Evolutionary conservation across 768 basidiomycete species (phyloP).

Genomic region (Lactarius psammicola): DNA sequence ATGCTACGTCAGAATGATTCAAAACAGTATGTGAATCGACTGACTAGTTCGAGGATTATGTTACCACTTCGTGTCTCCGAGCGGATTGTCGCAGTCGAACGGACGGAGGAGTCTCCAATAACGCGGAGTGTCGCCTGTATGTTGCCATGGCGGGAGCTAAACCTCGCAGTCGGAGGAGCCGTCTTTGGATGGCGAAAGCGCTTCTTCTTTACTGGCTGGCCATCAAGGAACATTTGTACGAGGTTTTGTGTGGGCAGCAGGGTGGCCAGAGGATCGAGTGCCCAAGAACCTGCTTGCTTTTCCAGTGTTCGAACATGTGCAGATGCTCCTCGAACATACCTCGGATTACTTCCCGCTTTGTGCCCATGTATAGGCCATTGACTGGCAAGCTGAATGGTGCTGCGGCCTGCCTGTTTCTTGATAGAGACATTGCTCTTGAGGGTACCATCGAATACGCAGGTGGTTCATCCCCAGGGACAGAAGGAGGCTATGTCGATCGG

Average conservation of each 20-base stretch:
- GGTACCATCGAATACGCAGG: constrained; percentile 13
- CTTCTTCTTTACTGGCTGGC: background rate
- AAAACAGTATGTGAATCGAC: background rate
- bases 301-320: background rate
- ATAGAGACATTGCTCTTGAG: background rate
- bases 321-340: constrained; percentile 10
- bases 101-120: constrained; percentile 14
- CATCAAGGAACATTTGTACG: constrained; percentile 18
- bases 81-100: constrained; percentile 17
- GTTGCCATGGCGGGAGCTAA: constrained; percentile 19
- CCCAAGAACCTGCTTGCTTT: constrained; percentile 19
- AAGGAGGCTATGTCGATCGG: background rate
- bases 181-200: background rate
- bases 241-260: constrained; percentile 2
- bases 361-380: constrained; percentile 21
- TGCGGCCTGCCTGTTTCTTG: background rate
- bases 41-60: constrained; percentile 21
- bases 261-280: constrained; percentile 20
- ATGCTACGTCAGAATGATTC: constrained; percentile 1
- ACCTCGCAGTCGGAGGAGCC: constrained; percentile 12
- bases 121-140: constrained; percentile 17
- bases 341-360: constrained; percentile 8
- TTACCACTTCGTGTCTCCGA: constrained; percentile 17
- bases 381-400: constrained; percentile 6
- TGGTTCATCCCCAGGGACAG: background rate